Percentiles rank a stretch among this genome's conserved stretches.
Conservation (phyloP, 2,329 filamentous ascomycete genomes). For the Pyrenochaeta sp. region DNA sequence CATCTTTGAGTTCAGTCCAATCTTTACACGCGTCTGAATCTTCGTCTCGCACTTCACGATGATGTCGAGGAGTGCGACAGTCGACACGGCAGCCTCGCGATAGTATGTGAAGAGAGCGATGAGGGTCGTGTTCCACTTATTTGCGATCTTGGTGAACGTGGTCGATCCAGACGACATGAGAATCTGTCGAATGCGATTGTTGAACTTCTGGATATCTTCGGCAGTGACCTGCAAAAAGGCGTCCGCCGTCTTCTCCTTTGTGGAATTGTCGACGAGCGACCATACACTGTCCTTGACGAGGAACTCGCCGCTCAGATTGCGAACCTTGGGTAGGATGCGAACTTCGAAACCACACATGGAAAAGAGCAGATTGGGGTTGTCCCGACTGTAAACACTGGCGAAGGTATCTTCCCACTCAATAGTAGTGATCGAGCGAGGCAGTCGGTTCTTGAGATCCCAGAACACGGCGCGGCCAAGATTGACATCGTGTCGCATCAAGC, state of each 20-base stretch:
- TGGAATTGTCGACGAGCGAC: constrained; percentile 95
- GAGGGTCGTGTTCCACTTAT: constrained; percentile 98
- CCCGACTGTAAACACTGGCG: constrained; percentile 94
- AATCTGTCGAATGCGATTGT: constrained; percentile 97
- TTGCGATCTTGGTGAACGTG: constrained; percentile 99
- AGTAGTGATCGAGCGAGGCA: constrained; percentile 93
- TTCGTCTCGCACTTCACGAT: constrained; percentile 99
- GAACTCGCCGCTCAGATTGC: constrained; percentile 96
- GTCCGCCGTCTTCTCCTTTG: constrained; percentile 95
- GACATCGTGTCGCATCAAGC: constrained; percentile 97
- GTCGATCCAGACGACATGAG: constrained; percentile 99
- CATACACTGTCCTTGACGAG: constrained; percentile 97
- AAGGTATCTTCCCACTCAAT: constrained; percentile 99
- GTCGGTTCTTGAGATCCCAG: constrained; percentile 97
- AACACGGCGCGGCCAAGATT: constrained; percentile 97
- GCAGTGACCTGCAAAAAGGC: constrained; percentile 98
- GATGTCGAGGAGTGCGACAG: constrained; percentile 90
- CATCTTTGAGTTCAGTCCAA: constrained; percentile 99
- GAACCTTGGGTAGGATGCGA: constrained; percentile 92
- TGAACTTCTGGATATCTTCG: constrained; percentile 98
- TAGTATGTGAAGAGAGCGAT: constrained; percentile 99
- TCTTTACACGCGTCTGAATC: constrained; percentile 98
- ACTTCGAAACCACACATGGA: constrained; percentile 99
- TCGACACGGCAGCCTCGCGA: constrained; percentile 94
- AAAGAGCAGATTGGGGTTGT: constrained; percentile 96